These are phyloP conservation scores for Trichoderma asperelloides DNA, from an alignment of 495 filamentous ascomycete genomes.

Conservation along the genomic window DNA sequence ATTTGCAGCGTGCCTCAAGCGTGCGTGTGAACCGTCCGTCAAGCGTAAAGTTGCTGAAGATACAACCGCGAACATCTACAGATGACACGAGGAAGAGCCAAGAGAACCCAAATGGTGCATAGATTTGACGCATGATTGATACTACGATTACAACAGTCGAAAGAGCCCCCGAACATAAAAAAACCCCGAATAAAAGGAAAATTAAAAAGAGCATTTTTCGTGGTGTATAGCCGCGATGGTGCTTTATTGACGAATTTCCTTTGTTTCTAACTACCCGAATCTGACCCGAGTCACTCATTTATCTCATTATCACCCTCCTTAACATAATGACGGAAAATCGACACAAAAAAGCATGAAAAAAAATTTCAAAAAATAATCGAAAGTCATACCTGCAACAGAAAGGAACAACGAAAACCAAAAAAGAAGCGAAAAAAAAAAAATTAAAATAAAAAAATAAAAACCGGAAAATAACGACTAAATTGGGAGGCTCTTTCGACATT, in stretches of 20 bases:
- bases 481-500: not conserved
- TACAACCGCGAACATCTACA: conserved; percentile 42
- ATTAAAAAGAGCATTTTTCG: conserved; percentile 10
- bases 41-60: conserved; percentile 59
- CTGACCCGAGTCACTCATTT: conserved; percentile 11
- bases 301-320: not conserved
- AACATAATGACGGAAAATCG: not conserved
- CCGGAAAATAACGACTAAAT: not conserved
- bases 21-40: conserved; percentile 54
- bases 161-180: not conserved
- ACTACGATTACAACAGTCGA: conserved; percentile 2
- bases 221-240: not conserved
- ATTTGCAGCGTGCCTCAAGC: conserved; percentile 54
- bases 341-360: not conserved
- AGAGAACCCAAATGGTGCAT: conserved; percentile 9
- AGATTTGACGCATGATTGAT: conserved; percentile 11
- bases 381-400: too few relatives aligned
- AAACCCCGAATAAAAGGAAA: not conserved
- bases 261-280: not conserved
- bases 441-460: conserved; percentile 7
- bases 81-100: conserved; percentile 28
- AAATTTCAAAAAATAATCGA: too few relatives aligned
- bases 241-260: conserved; percentile 1
- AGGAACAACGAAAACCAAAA: not conserved
- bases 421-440: not conserved